phyloP scores from a whole-genome alignment of 495 filamentous ascomycete species.

The Xylaria curta region DNA sequence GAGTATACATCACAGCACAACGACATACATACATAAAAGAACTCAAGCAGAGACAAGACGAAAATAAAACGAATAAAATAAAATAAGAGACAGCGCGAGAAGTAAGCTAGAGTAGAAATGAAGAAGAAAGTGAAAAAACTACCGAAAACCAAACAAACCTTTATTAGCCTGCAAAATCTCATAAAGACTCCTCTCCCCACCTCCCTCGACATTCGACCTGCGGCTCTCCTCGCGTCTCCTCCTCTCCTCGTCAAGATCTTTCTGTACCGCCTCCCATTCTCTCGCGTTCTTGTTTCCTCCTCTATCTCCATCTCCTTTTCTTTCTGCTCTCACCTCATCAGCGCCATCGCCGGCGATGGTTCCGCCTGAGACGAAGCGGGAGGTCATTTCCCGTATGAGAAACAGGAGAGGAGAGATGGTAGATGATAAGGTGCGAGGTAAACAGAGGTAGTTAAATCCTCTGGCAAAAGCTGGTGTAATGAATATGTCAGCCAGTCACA shows the following conservation, averaged over 20 bases:
- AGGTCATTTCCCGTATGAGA: slow-evolving; percentile 62
- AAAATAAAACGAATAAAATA: neutral
- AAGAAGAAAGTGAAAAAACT: neutral
- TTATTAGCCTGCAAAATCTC: slow-evolving; percentile 94
- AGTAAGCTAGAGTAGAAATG: neutral
- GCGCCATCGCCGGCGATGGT: slow-evolving; percentile 63
- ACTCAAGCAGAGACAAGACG: neutral
- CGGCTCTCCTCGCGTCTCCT: slow-evolving; percentile 64
- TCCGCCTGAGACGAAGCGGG: slow-evolving; percentile 89
- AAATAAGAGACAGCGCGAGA: neutral
- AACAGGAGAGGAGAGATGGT: neutral
- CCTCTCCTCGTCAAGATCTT: slow-evolving; percentile 69
- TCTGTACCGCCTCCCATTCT: slow-evolving; percentile 76
- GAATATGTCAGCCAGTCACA: too few relatives aligned
- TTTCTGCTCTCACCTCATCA: neutral
- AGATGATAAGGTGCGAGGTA: neutral
- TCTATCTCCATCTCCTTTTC: slow-evolving; percentile 28
- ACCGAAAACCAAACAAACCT: slow-evolving; percentile 62
- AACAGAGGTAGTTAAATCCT: neutral
- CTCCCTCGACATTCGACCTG: slow-evolving; percentile 47
- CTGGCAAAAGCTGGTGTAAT: too few relatives aligned
- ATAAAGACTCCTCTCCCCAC: slow-evolving; percentile 71
- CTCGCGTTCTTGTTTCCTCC: slow-evolving; percentile 60
- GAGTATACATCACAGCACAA: neutral
- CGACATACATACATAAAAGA: neutral